These are phyloP conservation scores for Dichomitus squalens DNA, from an alignment of 1,284 basidiomycete species.

Conservation along the genomic window DNA sequence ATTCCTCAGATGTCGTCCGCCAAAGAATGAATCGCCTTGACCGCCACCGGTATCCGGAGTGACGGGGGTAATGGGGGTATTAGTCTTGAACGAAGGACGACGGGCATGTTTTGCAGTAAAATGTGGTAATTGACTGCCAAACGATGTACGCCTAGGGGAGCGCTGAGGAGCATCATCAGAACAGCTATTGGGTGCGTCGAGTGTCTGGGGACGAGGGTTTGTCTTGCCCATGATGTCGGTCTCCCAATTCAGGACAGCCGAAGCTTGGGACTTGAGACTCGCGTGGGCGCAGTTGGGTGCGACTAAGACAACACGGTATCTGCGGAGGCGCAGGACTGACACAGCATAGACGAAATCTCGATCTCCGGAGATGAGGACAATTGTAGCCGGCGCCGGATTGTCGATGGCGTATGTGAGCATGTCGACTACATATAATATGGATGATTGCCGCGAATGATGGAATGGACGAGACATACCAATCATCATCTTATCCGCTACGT, in stretches of 20 bases:
- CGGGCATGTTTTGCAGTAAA: constrained; percentile 6
- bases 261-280: constrained; percentile 59
- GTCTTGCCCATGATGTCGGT: constrained; percentile 37
- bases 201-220: constrained; percentile 6
- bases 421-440: constrained; percentile 44
- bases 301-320: constrained; percentile 52
- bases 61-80: background rate
- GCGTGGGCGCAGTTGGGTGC: constrained; percentile 37
- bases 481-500: constrained; percentile 47
- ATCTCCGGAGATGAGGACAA: constrained; percentile 59
- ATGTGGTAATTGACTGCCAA: constrained; percentile 13
- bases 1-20: constrained; percentile 8
- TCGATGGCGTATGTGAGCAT: constrained; percentile 64
- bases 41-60: background rate
- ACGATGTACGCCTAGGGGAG: constrained; percentile 17
- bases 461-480: constrained; percentile 29
- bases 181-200: constrained; percentile 4
- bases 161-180: constrained; percentile 14
- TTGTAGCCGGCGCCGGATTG: constrained; percentile 50
- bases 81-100: constrained; percentile 12
- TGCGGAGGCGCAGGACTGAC: constrained; percentile 52
- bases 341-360: constrained; percentile 62
- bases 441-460: constrained; percentile 23
- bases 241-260: constrained; percentile 56
- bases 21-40: background rate